These are phyloP conservation scores for Backusella tarrabulga DNA, from an alignment of 192 early-diverging fungal genomes.

Conservation along the genomic window DNA sequence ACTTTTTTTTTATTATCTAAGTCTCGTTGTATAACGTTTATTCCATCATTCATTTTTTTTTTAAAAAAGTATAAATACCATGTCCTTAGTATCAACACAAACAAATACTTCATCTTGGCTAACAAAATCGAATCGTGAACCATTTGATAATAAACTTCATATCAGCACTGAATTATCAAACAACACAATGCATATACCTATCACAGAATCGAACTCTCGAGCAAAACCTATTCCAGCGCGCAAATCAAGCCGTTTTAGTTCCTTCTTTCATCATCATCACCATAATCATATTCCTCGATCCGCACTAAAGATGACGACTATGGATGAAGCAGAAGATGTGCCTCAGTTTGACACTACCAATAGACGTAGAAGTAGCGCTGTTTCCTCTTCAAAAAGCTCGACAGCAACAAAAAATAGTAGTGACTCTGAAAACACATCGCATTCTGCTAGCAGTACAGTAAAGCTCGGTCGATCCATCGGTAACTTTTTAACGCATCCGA, in stretches of 20 bases:
- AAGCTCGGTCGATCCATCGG: conserved; percentile 6
- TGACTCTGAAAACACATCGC: not conserved
- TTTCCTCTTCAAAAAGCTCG: not conserved
- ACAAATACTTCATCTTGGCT: not conserved
- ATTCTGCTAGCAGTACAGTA: not conserved
- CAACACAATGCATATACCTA: not conserved
- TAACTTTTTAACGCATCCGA: not conserved
- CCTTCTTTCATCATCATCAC: not conserved
- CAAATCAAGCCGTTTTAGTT: not conserved
- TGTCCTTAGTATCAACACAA: not conserved
- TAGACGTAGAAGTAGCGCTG: not conserved
- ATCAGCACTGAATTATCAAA: not conserved
- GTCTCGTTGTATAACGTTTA: not conserved
- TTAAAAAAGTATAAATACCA: not conserved
- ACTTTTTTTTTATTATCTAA: not conserved
- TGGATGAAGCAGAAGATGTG: not conserved
- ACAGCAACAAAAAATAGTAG: conserved; percentile 3
- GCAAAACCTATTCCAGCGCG: not conserved
- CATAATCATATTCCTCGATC: not conserved
- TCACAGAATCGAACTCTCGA: not conserved
- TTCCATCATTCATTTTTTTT: not conserved
- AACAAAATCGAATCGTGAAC: not conserved
- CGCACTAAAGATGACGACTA: conserved; percentile 1
- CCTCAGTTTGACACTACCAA: not conserved
- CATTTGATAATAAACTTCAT: not conserved